A percentile compares a stretch with the other conserved stretches of the same genome.
Conservation (phyloP, 2,329 filamentous ascomycete species). For the Corniculantispora saksenae region DNA sequence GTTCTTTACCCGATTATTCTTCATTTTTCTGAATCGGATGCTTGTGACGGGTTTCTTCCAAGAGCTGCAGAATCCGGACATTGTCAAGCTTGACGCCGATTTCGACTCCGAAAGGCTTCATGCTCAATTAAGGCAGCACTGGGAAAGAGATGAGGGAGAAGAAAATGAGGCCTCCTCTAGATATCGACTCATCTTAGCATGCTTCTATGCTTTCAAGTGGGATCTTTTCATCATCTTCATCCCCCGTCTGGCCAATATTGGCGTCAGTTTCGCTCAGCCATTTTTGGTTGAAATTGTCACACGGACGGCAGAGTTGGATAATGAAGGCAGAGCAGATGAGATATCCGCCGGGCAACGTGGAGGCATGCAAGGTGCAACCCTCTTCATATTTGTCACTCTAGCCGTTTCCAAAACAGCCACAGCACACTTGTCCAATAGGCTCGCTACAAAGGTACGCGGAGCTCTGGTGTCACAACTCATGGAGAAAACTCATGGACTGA, state of each 20-base stretch:
- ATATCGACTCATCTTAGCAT: not conserved
- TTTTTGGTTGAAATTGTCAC: not conserved
- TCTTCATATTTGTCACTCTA: not conserved
- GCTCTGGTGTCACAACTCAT: conserved; percentile 47
- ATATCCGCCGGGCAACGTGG: not conserved
- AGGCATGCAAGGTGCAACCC: not conserved
- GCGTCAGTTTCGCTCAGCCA: not conserved
- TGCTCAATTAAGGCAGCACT: not conserved
- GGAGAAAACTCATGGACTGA: conserved; percentile 40
- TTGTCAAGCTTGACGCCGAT: not conserved
- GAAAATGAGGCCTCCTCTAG: not conserved
- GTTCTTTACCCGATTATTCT: not conserved
- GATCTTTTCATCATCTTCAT: not conserved
- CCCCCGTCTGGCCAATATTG: not conserved
- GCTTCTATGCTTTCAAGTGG: not conserved
- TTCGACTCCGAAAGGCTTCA: not conserved
- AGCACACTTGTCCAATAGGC: not conserved
- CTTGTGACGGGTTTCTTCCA: not conserved
- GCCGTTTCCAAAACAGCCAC: not conserved
- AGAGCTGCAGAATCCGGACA: not conserved
- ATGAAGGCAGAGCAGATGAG: not conserved
- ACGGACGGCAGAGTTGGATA: not conserved
- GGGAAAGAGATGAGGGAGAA: too few species aligned
- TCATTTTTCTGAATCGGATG: conserved; percentile 1
- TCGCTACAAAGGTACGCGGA: conserved; percentile 34